phyloP scores from a whole-genome alignment of 257 asterid species.

The Nicotiana tomentosiformis region DNA sequence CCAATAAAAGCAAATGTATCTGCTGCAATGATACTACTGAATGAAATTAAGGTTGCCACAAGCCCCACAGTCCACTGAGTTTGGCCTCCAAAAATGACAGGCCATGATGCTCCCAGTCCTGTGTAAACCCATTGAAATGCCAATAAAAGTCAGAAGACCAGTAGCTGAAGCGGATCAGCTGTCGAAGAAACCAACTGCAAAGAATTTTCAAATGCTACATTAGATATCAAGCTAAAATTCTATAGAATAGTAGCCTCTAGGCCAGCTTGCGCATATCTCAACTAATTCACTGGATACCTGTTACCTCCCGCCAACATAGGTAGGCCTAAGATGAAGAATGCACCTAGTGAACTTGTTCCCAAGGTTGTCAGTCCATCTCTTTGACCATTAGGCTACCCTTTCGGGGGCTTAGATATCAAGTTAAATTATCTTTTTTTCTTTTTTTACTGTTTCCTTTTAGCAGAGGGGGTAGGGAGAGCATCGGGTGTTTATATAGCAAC shows the following conservation, averaged over 20 bases:
- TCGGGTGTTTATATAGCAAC: not conserved
- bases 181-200: not conserved
- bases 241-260: not conserved
- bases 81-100: conserved; percentile 81
- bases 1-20: conserved; percentile 93
- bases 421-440: not conserved
- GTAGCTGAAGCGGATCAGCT: not conserved
- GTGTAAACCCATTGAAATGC: conserved; percentile 16
- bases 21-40: conserved; percentile 94
- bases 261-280: not conserved
- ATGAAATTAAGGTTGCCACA: conserved; percentile 80
- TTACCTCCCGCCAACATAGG: not conserved
- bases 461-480: no score
- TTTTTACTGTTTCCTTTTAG: not conserved
- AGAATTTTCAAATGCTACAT: conserved; percentile 14
- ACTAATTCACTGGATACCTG: not conserved
- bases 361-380: not conserved
- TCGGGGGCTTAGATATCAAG: not conserved
- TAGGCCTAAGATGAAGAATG: not conserved
- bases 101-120: conserved; percentile 82
- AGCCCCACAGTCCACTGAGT: conserved; percentile 97
- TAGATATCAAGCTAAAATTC: not conserved
- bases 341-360: not conserved
- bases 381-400: not conserved
- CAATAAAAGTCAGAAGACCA: conserved; percentile 1